Conservation (phyloP, 306 rosid species). For the Acacia acuminata region DNA sequence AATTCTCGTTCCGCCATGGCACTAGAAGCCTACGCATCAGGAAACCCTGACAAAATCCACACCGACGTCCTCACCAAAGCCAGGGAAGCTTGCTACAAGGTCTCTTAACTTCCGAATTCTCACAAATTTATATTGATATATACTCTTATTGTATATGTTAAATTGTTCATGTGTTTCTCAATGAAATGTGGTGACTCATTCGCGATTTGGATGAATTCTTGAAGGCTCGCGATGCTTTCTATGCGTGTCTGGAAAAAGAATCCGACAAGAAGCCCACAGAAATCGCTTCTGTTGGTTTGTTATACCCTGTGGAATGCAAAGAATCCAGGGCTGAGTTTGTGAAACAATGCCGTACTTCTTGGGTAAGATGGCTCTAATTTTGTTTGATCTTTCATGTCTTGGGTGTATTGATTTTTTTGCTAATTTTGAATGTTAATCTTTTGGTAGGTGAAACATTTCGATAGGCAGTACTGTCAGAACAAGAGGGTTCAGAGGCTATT, state of each 20-base stretch:
- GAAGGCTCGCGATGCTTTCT: slow-evolving; percentile 92
- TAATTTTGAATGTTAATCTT: slow-evolving; percentile 24
- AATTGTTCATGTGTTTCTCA: neutral
- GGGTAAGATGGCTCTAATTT: slow-evolving; percentile 51
- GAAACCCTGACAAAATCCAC: slow-evolving; percentile 56
- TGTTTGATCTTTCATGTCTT: neutral
- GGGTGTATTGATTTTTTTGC: slow-evolving; percentile 7
- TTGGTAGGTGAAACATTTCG: slow-evolving; percentile 89
- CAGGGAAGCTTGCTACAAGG: slow-evolving; percentile 85
- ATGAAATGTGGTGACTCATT: neutral
- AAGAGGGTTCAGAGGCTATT: slow-evolving; percentile 77
- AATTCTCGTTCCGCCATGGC: slow-evolving; percentile 47
- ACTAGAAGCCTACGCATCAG: slow-evolving; percentile 48
- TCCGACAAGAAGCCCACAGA: slow-evolving; percentile 81
- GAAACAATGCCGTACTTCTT: slow-evolving; percentile 78
- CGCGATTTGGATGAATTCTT: slow-evolving; percentile 24
- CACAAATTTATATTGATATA: neutral
- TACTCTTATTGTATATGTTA: neutral
- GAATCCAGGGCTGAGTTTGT: slow-evolving; percentile 57
- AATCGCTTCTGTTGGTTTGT: slow-evolving; percentile 82
- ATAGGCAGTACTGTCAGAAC: slow-evolving; percentile 79
- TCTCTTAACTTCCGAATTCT: slow-evolving; percentile 15
- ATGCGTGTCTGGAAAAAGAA: slow-evolving; percentile 70
- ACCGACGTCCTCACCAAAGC: slow-evolving; percentile 71
- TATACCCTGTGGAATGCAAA: slow-evolving; percentile 84